phyloP scores from a whole-genome alignment of 345 rosid species.

The Moringa oleifera region DNA sequence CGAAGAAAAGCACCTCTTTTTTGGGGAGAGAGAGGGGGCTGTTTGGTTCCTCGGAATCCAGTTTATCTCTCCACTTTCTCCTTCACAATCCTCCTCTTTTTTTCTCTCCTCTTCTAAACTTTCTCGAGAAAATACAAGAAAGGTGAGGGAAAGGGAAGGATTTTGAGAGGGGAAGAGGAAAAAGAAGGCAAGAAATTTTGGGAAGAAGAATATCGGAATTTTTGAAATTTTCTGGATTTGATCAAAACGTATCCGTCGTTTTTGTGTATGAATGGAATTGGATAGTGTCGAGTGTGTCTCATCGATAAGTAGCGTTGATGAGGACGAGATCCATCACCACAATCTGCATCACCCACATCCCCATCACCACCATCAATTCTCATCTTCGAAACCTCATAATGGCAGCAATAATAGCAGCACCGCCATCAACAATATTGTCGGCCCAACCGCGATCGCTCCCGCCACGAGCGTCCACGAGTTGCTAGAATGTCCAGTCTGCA shows the following conservation, averaged over 20 bases:
- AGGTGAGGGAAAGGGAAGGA: conserved; percentile 21
- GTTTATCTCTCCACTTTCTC: conserved; percentile 3
- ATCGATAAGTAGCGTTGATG: conserved; percentile 49
- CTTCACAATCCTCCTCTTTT: conserved; percentile 8
- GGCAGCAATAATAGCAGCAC: conserved; percentile 26
- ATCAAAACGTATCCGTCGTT: not conserved
- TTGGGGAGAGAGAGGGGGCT: conserved; percentile 17
- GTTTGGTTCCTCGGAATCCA: conserved; percentile 27
- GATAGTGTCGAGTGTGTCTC: conserved; percentile 81
- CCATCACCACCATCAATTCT: conserved; percentile 45
- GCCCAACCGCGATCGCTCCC: conserved; percentile 59
- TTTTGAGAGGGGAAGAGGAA: conserved; percentile 6
- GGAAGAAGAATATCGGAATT: conserved; percentile 8
- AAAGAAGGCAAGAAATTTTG: not conserved
- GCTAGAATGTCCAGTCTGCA: conserved; percentile 97
- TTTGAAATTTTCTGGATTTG: conserved; percentile 11
- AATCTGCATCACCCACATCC: conserved; percentile 27
- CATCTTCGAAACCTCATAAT: conserved; percentile 55
- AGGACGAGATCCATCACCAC: conserved; percentile 66
- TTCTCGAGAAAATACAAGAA: conserved; percentile 19
- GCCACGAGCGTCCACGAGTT: conserved; percentile 93
- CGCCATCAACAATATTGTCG: conserved; percentile 35
- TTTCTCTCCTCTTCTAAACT: conserved; percentile 16
- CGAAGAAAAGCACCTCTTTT: conserved; percentile 39
- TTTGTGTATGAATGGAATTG: conserved; percentile 46